These are phyloP conservation scores for Kurtzmaniella cleridarum DNA, from an alignment of 805 yeast species.

Conservation along the genomic window DNA sequence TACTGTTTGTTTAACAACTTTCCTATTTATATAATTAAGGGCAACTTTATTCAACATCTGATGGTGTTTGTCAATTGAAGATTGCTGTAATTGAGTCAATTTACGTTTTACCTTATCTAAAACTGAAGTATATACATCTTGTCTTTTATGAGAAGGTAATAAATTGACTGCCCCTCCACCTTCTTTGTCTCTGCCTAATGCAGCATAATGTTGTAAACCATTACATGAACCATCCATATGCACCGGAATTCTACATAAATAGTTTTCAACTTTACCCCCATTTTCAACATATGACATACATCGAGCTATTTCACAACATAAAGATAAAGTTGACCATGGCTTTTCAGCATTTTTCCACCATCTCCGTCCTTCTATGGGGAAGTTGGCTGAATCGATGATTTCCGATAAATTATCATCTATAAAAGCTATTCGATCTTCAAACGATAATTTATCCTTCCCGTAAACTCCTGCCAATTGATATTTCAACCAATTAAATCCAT, in stretches of 20 bases:
- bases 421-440: conserved; percentile 21
- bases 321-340: conserved; percentile 36
- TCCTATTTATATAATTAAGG: conserved; percentile 18
- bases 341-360: conserved; percentile 36
- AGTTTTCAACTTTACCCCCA: conserved; percentile 17
- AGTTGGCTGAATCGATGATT: conserved; percentile 21
- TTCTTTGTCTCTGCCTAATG: conserved; percentile 29
- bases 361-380: conserved; percentile 18
- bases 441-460: conserved; percentile 23
- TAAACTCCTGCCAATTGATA: conserved; percentile 33
- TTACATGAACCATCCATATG: conserved; percentile 44
- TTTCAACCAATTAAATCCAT: conserved; percentile 33
- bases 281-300: conserved; percentile 12
- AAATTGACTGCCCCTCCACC: conserved; percentile 39
- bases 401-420: conserved; percentile 15
- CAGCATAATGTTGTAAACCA: conserved; percentile 43
- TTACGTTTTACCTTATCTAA: conserved; percentile 17
- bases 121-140: conserved; percentile 31
- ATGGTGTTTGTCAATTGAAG: background rate
- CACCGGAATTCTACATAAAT: conserved; percentile 26
- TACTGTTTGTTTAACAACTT: conserved; percentile 35
- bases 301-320: conserved; percentile 26
- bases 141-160: conserved; percentile 10
- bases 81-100: conserved; percentile 5
- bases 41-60: conserved; percentile 4